Percentiles rank a stretch among this genome's conserved stretches.
Conservation (phyloP, 257 asterid genomes). For the Linderniella brevidens region DNA sequence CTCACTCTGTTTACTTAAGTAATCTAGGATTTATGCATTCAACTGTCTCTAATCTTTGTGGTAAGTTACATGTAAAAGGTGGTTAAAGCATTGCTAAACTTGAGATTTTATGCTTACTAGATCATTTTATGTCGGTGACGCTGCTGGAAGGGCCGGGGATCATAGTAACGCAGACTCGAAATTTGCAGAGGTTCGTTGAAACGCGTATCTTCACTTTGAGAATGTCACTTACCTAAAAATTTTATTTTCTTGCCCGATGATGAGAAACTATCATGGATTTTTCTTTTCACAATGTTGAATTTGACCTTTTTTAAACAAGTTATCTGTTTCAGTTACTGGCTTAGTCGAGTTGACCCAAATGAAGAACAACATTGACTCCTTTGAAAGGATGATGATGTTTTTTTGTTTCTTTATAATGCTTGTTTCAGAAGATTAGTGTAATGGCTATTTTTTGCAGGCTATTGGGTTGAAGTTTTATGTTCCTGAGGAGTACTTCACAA, state of each 20-base stretch:
- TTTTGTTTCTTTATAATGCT: background rate
- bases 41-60: background rate
- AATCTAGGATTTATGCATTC: background rate
- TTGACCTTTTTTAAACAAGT: too few relatives aligned
- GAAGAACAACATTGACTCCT: too few relatives aligned
- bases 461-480: slow-evolving; percentile 58
- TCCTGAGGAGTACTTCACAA: slow-evolving; percentile 54
- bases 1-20: slow-evolving; percentile 1
- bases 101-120: slow-evolving; percentile 18
- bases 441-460: slow-evolving; percentile 34
- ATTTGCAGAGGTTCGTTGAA: slow-evolving; percentile 64
- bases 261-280: background rate
- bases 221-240: slow-evolving; percentile 1
- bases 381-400: too few relatives aligned
- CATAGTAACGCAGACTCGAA: slow-evolving; percentile 82
- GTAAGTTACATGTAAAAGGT: background rate
- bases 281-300: slow-evolving; percentile 4
- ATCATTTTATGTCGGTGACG: slow-evolving; percentile 97
- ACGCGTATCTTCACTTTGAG: background rate
- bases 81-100: background rate
- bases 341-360: too few relatives aligned
- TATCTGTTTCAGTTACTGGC: too few relatives aligned
- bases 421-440: background rate
- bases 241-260: too few relatives aligned
- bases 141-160: slow-evolving; percentile 80